Conservation (phyloP, 768 basidiomycete genomes). For the Chalciporus sphaerocephalus region DNA sequence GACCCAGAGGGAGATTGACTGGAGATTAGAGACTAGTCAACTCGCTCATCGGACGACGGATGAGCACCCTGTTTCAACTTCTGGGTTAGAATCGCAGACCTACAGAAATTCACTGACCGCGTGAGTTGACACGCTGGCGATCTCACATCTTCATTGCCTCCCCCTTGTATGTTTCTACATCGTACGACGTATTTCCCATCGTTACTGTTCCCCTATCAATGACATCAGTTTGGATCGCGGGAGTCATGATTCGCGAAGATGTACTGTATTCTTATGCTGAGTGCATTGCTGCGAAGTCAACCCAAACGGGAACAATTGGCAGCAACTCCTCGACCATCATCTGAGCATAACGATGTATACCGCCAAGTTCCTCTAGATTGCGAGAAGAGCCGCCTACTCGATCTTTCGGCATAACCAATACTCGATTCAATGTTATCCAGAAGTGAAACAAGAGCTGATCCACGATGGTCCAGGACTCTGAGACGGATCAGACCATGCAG, state of each 20-base stretch:
- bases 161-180: neutral
- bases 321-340: neutral
- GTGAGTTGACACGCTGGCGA: too few relatives aligned
- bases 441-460: neutral
- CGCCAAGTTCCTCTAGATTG: neutral
- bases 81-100: neutral
- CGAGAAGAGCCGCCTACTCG: neutral
- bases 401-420: neutral
- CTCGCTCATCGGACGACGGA: neutral
- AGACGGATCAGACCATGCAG: neutral
- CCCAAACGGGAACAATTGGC: constrained; percentile 10
- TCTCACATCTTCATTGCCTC: neutral
- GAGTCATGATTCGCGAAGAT: neutral
- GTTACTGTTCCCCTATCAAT: neutral
- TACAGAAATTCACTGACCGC: too few relatives aligned
- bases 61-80: neutral
- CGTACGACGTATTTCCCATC: neutral
- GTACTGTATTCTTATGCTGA: neutral
- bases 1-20: constrained; percentile 9
- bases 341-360: neutral
- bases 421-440: neutral
- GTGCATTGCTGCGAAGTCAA: constrained; percentile 9
- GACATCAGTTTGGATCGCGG: neutral
- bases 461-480: neutral
- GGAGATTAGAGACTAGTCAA: constrained; percentile 7